Conservation (phyloP, 352 stramenopile genomes). For the Pythium vanterpoolii region DNA sequence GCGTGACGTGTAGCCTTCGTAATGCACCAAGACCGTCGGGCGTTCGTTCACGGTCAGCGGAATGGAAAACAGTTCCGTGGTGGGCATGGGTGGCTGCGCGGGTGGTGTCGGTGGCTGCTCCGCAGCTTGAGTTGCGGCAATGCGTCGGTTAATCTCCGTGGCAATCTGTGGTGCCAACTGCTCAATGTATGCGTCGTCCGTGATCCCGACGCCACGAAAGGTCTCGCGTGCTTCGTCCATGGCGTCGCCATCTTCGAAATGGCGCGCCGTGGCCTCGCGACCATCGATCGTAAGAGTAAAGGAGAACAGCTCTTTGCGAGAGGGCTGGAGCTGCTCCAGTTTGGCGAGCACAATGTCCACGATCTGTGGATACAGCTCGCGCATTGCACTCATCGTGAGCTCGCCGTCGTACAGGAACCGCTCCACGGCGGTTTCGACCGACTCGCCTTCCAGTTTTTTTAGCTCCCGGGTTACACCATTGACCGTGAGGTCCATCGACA, state of each 20-base stretch:
- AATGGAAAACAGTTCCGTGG: slow-evolving; percentile 64
- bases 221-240: slow-evolving; percentile 59
- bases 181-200: slow-evolving; percentile 48
- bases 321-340: slow-evolving; percentile 48
- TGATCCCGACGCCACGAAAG: slow-evolving; percentile 40
- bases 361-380: slow-evolving; percentile 58
- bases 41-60: slow-evolving; percentile 55
- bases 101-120: background rate
- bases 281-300: slow-evolving; percentile 57
- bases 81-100: background rate
- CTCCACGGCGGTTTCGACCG: slow-evolving; percentile 45
- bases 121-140: slow-evolving; percentile 18
- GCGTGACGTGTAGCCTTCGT: slow-evolving; percentile 51
- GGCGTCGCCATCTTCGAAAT: slow-evolving; percentile 62
- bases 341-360: slow-evolving; percentile 54
- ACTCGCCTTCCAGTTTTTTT: slow-evolving; percentile 62
- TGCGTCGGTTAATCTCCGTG: slow-evolving; percentile 47
- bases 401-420: slow-evolving; percentile 63
- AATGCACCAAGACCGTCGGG: slow-evolving; percentile 50
- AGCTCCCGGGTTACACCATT: slow-evolving; percentile 45
- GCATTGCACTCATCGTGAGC: slow-evolving; percentile 63
- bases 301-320: slow-evolving; percentile 54
- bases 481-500: slow-evolving; percentile 59
- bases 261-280: slow-evolving; percentile 39
- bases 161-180: slow-evolving; percentile 54